Percentiles rank a stretch among this genome's conserved stretches.
phyloP scores from a whole-genome alignment of 2,329 filamentous ascomycete species.

The Rhynchosporium graminicola region DNA sequence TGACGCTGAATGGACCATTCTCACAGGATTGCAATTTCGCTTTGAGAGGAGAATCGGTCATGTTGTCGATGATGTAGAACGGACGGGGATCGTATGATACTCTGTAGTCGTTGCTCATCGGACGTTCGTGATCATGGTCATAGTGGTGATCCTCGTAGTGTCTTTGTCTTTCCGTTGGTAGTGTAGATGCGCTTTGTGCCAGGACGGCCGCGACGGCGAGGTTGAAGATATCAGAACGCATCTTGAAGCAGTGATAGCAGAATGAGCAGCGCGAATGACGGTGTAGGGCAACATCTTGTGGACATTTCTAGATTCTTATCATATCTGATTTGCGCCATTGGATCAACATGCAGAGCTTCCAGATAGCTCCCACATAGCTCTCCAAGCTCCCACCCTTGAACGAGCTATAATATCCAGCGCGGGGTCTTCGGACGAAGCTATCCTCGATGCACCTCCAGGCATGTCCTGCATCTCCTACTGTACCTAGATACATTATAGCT shows the following conservation, averaged over 20 bases:
- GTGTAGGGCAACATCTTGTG: not conserved
- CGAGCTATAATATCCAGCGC: not conserved
- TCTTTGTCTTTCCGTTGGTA: not conserved
- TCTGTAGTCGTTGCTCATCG: constrained; percentile 8
- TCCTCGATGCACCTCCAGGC: not conserved
- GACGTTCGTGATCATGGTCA: constrained; percentile 10
- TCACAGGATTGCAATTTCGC: constrained; percentile 28
- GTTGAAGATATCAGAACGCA: constrained; percentile 16
- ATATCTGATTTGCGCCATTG: not conserved
- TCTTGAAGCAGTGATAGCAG: not conserved
- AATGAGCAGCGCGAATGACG: no score
- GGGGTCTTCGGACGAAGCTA: not conserved
- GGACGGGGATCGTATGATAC: constrained; percentile 25
- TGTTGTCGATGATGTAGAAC: constrained; percentile 31
- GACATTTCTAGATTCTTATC: not conserved
- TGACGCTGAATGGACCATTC: constrained; percentile 23
- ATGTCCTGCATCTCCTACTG: constrained; percentile 2
- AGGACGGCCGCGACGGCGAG: constrained; percentile 3
- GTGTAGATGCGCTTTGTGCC: not conserved
- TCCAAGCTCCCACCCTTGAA: not conserved
- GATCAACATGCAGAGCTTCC: not conserved
- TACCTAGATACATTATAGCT: no score
- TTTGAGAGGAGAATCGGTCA: constrained; percentile 29
- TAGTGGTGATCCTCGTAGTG: not conserved
- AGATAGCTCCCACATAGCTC: constrained; percentile 9